Evolutionary conservation across 2,329 filamentous ascomycete species (phyloP).

Genomic region (Alternaria postmessia): DNA sequence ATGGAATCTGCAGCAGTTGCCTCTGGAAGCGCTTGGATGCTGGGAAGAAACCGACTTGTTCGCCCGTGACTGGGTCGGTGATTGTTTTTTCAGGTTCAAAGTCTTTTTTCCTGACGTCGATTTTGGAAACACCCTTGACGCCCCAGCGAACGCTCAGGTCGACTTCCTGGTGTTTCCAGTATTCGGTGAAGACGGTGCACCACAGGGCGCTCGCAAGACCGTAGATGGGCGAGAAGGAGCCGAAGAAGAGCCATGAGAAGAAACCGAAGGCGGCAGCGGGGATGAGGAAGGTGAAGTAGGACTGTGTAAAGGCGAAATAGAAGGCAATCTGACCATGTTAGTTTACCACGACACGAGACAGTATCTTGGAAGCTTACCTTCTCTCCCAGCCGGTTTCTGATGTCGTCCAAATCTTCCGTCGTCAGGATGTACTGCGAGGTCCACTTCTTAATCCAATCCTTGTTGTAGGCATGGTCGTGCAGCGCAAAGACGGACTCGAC

Average conservation of each 20-base stretch:
- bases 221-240: slow-evolving; percentile 83
- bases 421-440: slow-evolving; percentile 57
- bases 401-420: slow-evolving; percentile 60
- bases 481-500: slow-evolving; percentile 60
- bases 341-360: background rate
- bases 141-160: slow-evolving; percentile 90
- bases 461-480: slow-evolving; percentile 61
- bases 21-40: slow-evolving; percentile 76
- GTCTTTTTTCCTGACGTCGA: slow-evolving; percentile 78
- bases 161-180: slow-evolving; percentile 92
- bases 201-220: slow-evolving; percentile 82
- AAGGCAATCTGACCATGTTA: slow-evolving; percentile 72
- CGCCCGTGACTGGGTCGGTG: slow-evolving; percentile 82
- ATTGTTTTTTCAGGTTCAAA: slow-evolving; percentile 81
- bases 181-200: slow-evolving; percentile 88
- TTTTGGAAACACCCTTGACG: slow-evolving; percentile 81
- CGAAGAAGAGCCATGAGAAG: slow-evolving; percentile 80
- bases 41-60: slow-evolving; percentile 78
- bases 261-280: slow-evolving; percentile 82
- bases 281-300: slow-evolving; percentile 86
- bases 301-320: slow-evolving; percentile 93
- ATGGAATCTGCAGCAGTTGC: slow-evolving; percentile 84
- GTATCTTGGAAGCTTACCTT: slow-evolving; percentile 42
- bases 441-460: slow-evolving; percentile 63
- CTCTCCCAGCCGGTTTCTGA: slow-evolving; percentile 59